A percentile compares a stretch with the other conserved stretches of the same genome.
Conservation (phyloP, 2,329 filamentous ascomycete species). For the Paradendryphiella salina region DNA sequence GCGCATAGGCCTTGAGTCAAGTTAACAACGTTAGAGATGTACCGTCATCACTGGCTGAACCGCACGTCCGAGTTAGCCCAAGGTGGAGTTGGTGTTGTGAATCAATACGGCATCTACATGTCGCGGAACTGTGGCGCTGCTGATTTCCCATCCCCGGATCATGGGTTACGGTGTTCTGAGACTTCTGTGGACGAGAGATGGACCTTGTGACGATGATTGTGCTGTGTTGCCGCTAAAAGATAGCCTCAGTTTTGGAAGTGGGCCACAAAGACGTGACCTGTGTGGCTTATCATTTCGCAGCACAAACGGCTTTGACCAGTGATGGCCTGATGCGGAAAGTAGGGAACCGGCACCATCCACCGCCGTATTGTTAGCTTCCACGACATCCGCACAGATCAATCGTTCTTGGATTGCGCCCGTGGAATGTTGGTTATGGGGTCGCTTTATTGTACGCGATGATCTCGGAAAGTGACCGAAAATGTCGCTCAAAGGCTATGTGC, state of each 20-base stretch:
- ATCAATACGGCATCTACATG: constrained; percentile 37
- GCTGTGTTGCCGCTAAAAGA: constrained; percentile 23
- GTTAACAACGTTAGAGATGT: constrained; percentile 11
- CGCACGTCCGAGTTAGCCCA: constrained; percentile 13
- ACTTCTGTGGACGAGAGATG: constrained; percentile 23
- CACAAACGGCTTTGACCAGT: constrained; percentile 29
- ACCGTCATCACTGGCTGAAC: constrained; percentile 19
- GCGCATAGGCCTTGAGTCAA: constrained; percentile 22
- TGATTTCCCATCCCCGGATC: constrained; percentile 30
- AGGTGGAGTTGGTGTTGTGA: constrained; percentile 24
- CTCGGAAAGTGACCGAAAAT: constrained; percentile 28
- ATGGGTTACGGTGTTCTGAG: constrained; percentile 26
- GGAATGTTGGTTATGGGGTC: constrained; percentile 32
- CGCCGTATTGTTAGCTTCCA: constrained; percentile 31
- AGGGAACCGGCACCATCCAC: constrained; percentile 16
- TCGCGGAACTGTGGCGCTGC: constrained; percentile 44
- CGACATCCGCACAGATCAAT: constrained; percentile 40
- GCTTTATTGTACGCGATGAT: constrained; percentile 30
- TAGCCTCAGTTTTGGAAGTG: constrained; percentile 21
- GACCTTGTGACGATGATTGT: constrained; percentile 38
- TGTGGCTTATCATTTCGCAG: constrained; percentile 21
- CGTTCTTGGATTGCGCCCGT: constrained; percentile 37
- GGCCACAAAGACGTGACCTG: constrained; percentile 19
- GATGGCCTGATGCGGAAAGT: constrained; percentile 27
- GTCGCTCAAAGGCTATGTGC: constrained; percentile 28